These are phyloP conservation scores for Gynandropsis gynandra DNA, from an alignment of 345 rosid genomes.

Conservation along the genomic window DNA sequence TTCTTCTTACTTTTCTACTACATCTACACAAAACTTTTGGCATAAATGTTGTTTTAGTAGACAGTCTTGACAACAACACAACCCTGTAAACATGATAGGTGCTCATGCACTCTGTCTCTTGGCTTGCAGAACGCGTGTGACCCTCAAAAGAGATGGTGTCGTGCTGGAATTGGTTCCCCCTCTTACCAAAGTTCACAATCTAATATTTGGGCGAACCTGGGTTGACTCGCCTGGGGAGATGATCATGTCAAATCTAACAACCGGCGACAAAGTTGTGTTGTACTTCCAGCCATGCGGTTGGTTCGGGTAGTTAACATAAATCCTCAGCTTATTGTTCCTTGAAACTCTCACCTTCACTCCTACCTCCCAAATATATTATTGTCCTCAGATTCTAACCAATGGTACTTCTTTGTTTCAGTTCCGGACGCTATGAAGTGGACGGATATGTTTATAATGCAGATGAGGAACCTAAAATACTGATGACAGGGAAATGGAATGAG, in stretches of 20 bases:
- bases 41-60: slow-evolving; percentile 1
- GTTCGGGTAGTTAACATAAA: slow-evolving; percentile 51
- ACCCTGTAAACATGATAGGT: too few relatives aligned
- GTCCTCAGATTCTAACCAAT: slow-evolving; percentile 1
- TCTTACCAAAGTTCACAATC: slow-evolving; percentile 60
- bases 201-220: slow-evolving; percentile 81
- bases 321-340: neutral
- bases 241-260: slow-evolving; percentile 63
- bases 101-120: slow-evolving; percentile 7
- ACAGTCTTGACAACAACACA: neutral
- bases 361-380: slow-evolving; percentile 1
- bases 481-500: slow-evolving; percentile 84
- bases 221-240: slow-evolving; percentile 78
- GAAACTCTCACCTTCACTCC: slow-evolving; percentile 6
- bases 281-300: slow-evolving; percentile 82
- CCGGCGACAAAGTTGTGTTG: slow-evolving; percentile 71
- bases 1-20: neutral
- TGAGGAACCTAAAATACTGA: slow-evolving; percentile 71
- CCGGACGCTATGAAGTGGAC: slow-evolving; percentile 88
- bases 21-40: neutral
- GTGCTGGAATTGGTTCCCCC: slow-evolving; percentile 76
- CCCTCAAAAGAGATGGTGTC: slow-evolving; percentile 60
- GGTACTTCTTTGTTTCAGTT: slow-evolving; percentile 32
- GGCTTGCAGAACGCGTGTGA: slow-evolving; percentile 53
- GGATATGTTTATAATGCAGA: slow-evolving; percentile 70